These are phyloP conservation scores for Ceratocystis papillata DNA, from an alignment of 2,329 filamentous ascomycete genomes.

Conservation along the genomic window DNA sequence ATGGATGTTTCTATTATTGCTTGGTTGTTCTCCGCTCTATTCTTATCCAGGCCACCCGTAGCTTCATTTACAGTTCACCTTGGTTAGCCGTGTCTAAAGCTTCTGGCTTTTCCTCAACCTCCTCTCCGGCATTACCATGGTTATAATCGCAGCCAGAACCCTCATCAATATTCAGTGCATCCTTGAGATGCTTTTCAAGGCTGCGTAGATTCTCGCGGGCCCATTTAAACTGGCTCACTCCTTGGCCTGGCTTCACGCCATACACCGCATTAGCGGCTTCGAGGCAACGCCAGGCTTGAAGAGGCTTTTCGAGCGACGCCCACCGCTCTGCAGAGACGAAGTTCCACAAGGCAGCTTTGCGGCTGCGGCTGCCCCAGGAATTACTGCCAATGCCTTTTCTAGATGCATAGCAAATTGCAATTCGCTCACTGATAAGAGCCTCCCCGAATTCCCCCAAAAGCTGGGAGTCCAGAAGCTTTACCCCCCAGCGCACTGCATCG, in stretches of 20 bases:
- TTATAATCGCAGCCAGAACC: neutral
- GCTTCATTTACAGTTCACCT: neutral
- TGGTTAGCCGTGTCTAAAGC: conserved; percentile 11
- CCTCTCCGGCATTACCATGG: neutral
- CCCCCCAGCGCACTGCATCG: conserved; percentile 77
- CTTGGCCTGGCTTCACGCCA: conserved; percentile 6
- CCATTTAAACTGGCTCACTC: conserved; percentile 18
- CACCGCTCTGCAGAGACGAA: conserved; percentile 74
- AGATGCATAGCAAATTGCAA: conserved; percentile 72
- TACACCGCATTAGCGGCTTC: conserved; percentile 34
- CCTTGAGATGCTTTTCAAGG: conserved; percentile 18
- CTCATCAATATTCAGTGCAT: conserved; percentile 16
- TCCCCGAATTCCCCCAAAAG: conserved; percentile 66
- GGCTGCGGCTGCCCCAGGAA: conserved; percentile 57
- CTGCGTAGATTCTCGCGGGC: conserved; percentile 19
- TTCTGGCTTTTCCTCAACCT: conserved; percentile 21
- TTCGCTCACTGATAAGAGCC: conserved; percentile 72
- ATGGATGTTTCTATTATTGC: neutral
- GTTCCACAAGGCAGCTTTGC: conserved; percentile 86
- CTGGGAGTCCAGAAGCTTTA: conserved; percentile 65
- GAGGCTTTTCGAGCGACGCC: conserved; percentile 63
- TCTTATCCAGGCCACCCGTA: neutral
- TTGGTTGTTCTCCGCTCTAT: neutral
- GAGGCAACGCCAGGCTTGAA: conserved; percentile 68
- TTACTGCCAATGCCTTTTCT: conserved; percentile 57